These are phyloP conservation scores for Citrus australasica DNA, from an alignment of 345 rosid genomes.

Conservation along the genomic window DNA sequence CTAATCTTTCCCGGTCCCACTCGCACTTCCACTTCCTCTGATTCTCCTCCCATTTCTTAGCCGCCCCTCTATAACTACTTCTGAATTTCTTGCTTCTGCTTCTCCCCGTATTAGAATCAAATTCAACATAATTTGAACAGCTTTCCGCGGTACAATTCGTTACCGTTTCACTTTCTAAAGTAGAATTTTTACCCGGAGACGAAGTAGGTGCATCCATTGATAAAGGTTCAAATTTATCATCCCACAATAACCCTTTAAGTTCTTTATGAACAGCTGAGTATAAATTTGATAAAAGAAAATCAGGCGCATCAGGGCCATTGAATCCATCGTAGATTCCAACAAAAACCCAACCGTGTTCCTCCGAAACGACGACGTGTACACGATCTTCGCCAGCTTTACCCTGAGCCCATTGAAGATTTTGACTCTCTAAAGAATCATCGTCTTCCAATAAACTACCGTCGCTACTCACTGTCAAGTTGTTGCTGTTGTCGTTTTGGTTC, in stretches of 20 bases:
- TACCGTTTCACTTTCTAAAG: not conserved
- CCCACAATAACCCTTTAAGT: constrained; percentile 89
- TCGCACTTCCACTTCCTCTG: constrained; percentile 76
- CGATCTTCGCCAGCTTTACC: constrained; percentile 99
- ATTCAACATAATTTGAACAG: constrained; percentile 33
- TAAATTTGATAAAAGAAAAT: constrained; percentile 65
- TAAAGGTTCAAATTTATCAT: constrained; percentile 46
- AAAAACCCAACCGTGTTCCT: constrained; percentile 91
- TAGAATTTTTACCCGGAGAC: constrained; percentile 11
- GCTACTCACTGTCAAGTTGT: constrained; percentile 48
- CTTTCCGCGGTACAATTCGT: not conserved
- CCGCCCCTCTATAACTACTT: constrained; percentile 32
- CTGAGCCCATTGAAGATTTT: constrained; percentile 97
- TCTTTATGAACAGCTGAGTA: constrained; percentile 73
- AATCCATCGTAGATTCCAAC: constrained; percentile 98
- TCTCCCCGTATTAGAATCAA: constrained; percentile 27
- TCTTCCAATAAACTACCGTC: constrained; percentile 72
- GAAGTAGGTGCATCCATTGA: constrained; percentile 19
- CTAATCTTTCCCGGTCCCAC: constrained; percentile 66
- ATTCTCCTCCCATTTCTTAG: constrained; percentile 62
- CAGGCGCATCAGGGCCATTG: constrained; percentile 98
- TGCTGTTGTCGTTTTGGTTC: constrained; percentile 17
- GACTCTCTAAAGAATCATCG: constrained; percentile 62
- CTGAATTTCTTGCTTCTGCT: constrained; percentile 32
- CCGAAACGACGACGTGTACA: constrained; percentile 96